Conservation (phyloP, 768 basidiomycete genomes). For the Mycena venus region DNA sequence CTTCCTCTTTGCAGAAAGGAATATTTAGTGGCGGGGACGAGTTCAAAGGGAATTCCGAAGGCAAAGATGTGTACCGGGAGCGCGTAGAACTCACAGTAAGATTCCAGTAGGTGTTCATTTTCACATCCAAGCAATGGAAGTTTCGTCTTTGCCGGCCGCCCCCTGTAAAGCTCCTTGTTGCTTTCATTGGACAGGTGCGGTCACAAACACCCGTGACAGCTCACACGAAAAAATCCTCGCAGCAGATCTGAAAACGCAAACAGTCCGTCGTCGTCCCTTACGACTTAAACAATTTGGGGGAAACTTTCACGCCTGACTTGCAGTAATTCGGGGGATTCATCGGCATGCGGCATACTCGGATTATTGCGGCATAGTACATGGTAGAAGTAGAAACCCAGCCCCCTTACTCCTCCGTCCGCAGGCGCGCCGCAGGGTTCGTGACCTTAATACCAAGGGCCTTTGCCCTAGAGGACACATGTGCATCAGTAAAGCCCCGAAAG, state of each 20-base stretch:
- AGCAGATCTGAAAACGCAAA: too few species aligned
- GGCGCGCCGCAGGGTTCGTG: conserved; percentile 91
- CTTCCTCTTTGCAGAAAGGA: conserved; percentile 29
- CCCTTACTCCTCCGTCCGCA: conserved; percentile 95
- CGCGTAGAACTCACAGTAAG: conserved; percentile 35
- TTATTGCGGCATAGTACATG: conserved; percentile 36
- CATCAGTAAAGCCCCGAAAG: not conserved
- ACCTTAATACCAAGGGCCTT: conserved; percentile 93
- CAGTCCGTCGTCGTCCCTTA: too few species aligned
- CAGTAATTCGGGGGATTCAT: not conserved
- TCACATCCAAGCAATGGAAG: conserved; percentile 37
- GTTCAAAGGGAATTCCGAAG: not conserved
- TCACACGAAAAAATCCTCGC: too few species aligned
- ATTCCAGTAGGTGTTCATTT: conserved; percentile 39
- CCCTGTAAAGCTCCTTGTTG: too few species aligned
- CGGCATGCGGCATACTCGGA: conserved; percentile 27
- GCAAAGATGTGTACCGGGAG: not conserved
- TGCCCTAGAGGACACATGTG: conserved; percentile 66
- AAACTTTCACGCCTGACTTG: not conserved
- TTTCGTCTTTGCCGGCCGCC: too few species aligned
- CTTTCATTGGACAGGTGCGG: too few species aligned
- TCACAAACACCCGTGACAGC: too few species aligned
- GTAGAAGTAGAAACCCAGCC: conserved; percentile 46
- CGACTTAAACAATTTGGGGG: too few species aligned
- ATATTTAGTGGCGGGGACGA: conserved; percentile 2